Percentiles rank a stretch among this genome's conserved stretches.
phyloP scores from a whole-genome alignment of 805 yeast species.

The Lachancea quebecensis region DNA sequence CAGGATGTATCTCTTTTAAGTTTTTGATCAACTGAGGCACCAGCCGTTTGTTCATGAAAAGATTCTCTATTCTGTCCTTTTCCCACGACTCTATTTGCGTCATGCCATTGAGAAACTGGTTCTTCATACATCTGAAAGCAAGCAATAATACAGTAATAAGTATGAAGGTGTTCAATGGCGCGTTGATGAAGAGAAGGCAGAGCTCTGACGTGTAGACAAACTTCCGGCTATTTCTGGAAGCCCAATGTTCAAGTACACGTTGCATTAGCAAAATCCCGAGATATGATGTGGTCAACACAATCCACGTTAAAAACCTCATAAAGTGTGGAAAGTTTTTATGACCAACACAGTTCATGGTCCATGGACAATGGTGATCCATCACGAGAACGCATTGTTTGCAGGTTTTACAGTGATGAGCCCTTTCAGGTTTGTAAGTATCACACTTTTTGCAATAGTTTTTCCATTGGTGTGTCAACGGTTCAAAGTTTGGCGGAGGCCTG shows the following conservation, averaged over 20 bases:
- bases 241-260: constrained; percentile 41
- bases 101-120: constrained; percentile 55
- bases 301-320: constrained; percentile 66
- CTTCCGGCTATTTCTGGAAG: constrained; percentile 42
- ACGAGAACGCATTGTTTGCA: constrained; percentile 68
- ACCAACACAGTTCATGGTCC: constrained; percentile 92
- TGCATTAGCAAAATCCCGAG: constrained; percentile 38
- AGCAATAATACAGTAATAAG: constrained; percentile 52
- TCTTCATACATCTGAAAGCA: constrained; percentile 51
- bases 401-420: constrained; percentile 79
- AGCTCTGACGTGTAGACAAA: constrained; percentile 47
- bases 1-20: constrained; percentile 38
- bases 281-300: constrained; percentile 43
- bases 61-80: constrained; percentile 66
- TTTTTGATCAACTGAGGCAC: constrained; percentile 38
- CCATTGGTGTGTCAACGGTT: constrained; percentile 47
- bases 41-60: constrained; percentile 48
- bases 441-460: constrained; percentile 70
- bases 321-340: constrained; percentile 72
- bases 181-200: constrained; percentile 44
- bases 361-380: constrained; percentile 94
- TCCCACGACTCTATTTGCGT: constrained; percentile 95
- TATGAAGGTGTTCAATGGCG: constrained; percentile 54
- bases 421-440: constrained; percentile 63
- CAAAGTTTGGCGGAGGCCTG: constrained; percentile 44